Conservation (phyloP, 108 stramenopile genomes). For the Pelagomonas calceolata region DNA sequence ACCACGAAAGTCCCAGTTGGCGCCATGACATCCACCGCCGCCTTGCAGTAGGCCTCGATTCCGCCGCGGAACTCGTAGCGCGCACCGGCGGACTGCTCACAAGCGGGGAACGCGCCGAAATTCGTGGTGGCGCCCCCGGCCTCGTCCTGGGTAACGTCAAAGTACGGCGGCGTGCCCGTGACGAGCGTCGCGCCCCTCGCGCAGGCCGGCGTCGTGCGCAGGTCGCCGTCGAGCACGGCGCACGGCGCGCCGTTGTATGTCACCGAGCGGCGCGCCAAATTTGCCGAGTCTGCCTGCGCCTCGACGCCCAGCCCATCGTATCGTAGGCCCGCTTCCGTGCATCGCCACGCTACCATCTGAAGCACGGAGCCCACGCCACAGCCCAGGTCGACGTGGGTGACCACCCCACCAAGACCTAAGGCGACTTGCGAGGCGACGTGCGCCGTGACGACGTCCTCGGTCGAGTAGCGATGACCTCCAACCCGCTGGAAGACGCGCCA, state of each 20-base stretch:
- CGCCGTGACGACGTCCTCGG: slow-evolving; percentile 60
- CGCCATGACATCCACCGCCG: neutral
- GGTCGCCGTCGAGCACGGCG: neutral
- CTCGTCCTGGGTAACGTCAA: slow-evolving; percentile 1
- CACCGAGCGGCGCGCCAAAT: neutral
- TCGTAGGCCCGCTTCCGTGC: neutral
- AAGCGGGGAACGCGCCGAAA: slow-evolving; percentile 53
- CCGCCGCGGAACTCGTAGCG: slow-evolving; percentile 63
- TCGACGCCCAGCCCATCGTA: slow-evolving; percentile 5
- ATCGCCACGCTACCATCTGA: slow-evolving; percentile 4
- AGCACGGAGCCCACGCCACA: slow-evolving; percentile 13
- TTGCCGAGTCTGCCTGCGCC: neutral
- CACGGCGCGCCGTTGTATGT: neutral
- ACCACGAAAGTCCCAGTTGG: too few relatives aligned
- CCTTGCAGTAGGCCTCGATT: slow-evolving; percentile 51
- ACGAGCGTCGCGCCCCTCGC: neutral
- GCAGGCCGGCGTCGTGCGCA: neutral
- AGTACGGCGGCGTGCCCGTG: slow-evolving; percentile 62
- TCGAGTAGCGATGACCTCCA: slow-evolving; percentile 57
- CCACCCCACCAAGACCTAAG: too few relatives aligned
- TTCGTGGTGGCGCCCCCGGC: neutral
- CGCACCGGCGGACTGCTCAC: slow-evolving; percentile 50
- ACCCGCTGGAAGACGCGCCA: slow-evolving; percentile 58
- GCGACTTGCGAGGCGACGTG: slow-evolving; percentile 29
- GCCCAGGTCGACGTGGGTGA: slow-evolving; percentile 5